phyloP scores from a whole-genome alignment of 306 rosid species.

The Hippophae rhamnoides region DNA sequence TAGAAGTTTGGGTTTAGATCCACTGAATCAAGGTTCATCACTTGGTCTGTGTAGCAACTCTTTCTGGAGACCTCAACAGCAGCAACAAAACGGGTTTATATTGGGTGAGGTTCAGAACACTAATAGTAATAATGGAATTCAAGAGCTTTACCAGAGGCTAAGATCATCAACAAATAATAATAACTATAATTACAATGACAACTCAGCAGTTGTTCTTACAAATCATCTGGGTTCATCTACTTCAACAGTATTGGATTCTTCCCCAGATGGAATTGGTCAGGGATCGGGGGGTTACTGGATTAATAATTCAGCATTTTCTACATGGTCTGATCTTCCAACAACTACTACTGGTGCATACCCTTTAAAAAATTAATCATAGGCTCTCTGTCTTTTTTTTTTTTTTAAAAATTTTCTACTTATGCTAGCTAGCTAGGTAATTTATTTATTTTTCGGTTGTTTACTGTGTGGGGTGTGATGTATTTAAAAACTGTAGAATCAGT shows the following conservation, averaged over 20 bases:
- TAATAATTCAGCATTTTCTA: conserved; percentile 31
- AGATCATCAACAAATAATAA: conserved; percentile 41
- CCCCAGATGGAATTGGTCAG: conserved; percentile 41
- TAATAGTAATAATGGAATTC: conserved; percentile 29
- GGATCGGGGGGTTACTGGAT: conserved; percentile 60
- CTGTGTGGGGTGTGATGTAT: conserved; percentile 33
- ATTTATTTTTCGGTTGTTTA: conserved; percentile 3
- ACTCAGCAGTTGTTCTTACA: conserved; percentile 32
- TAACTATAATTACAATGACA: conserved; percentile 19
- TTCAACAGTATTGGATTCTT: conserved; percentile 42
- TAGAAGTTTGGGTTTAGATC: conserved; percentile 46
- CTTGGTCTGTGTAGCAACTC: conserved; percentile 45
- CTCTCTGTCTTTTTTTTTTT: neutral
- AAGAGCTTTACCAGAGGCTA: conserved; percentile 72
- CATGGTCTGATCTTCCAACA: conserved; percentile 81
- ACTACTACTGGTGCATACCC: conserved; percentile 67
- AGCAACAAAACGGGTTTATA: conserved; percentile 24
- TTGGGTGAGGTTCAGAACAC: conserved; percentile 35
- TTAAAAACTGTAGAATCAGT: conserved; percentile 19
- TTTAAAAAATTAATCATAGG: conserved; percentile 12
- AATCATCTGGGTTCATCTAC: conserved; percentile 26
- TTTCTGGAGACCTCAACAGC: conserved; percentile 43
- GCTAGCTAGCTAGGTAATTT: neutral
- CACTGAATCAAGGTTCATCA: conserved; percentile 37
- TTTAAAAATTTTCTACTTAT: conserved; percentile 11